These are phyloP conservation scores for Coelastrella sp. DNA, from an alignment of 139 green algal species.

Conservation along the genomic window DNA sequence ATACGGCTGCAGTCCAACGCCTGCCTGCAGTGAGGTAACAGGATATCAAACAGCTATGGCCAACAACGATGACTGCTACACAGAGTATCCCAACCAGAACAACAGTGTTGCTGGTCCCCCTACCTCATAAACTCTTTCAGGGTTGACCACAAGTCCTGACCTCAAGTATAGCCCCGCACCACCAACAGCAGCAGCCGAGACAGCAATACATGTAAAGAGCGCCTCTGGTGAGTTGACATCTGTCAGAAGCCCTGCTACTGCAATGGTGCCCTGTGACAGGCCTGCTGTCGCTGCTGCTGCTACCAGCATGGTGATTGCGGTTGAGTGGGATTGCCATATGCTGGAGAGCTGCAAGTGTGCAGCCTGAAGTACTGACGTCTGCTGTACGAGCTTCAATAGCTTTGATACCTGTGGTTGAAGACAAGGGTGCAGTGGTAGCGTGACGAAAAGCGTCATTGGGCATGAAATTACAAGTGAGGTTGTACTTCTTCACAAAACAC, in stretches of 20 bases:
- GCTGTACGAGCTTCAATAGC: neutral
- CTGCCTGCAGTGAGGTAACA: too few species aligned
- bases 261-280: neutral
- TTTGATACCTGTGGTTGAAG: slow-evolving; percentile 3
- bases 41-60: too few species aligned
- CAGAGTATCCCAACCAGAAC: too few species aligned
- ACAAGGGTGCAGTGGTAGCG: too few species aligned
- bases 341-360: slow-evolving; percentile 5
- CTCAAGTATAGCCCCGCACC: neutral
- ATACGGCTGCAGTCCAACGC: too few species aligned
- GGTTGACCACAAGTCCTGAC: neutral
- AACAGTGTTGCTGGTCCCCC: too few species aligned
- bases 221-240: neutral
- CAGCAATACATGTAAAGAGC: neutral
- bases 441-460: too few species aligned
- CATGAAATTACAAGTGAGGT: too few species aligned
- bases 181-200: neutral
- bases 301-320: neutral
- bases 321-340: slow-evolving; percentile 22
- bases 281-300: slow-evolving; percentile 39
- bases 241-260: neutral
- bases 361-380: neutral
- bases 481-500: too few species aligned
- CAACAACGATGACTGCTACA: too few species aligned
- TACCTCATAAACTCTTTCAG: slow-evolving; percentile 15